A percentile compares a stretch with the other conserved stretches of the same genome.
These are phyloP conservation scores for Globisporangium paddicum DNA, from an alignment of 352 stramenopile species.

Conservation along the genomic window DNA sequence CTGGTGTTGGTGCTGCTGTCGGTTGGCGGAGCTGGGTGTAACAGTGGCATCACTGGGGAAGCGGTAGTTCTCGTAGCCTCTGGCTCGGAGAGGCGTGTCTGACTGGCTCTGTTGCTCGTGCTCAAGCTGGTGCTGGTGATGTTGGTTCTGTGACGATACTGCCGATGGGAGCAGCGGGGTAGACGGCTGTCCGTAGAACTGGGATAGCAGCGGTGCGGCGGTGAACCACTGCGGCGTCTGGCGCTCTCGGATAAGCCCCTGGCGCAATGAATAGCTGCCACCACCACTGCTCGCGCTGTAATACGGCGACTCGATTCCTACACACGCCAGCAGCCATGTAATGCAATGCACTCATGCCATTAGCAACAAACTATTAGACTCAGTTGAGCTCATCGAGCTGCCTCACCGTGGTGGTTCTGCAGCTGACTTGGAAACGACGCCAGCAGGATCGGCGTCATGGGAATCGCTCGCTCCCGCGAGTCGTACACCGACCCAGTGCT, in stretches of 20 bases:
- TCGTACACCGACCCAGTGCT: background rate
- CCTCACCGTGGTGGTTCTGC: background rate
- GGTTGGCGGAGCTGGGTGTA: background rate
- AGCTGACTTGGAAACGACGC: slow-evolving; percentile 6
- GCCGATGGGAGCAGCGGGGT: background rate
- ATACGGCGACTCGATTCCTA: background rate
- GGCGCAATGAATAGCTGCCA: background rate
- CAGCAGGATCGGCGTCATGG: slow-evolving; percentile 6
- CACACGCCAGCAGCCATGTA: background rate
- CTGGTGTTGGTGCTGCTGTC: background rate
- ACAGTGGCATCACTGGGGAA: background rate
- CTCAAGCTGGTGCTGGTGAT: background rate
- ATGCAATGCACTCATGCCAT: background rate
- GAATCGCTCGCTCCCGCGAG: background rate
- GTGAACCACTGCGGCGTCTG: slow-evolving; percentile 16
- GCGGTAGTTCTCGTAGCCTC: slow-evolving; percentile 1
- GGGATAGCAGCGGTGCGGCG: slow-evolving; percentile 10
- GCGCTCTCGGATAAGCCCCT: background rate
- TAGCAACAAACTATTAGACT: too few species aligned
- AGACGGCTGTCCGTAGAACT: slow-evolving; percentile 7
- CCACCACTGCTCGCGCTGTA: background rate
- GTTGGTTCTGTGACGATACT: background rate
- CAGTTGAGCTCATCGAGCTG: too few species aligned
- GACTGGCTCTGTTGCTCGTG: background rate
- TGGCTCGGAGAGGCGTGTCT: background rate